Conservation (phyloP, 768 basidiomycete genomes). For the Pisolithus sp. region DNA sequence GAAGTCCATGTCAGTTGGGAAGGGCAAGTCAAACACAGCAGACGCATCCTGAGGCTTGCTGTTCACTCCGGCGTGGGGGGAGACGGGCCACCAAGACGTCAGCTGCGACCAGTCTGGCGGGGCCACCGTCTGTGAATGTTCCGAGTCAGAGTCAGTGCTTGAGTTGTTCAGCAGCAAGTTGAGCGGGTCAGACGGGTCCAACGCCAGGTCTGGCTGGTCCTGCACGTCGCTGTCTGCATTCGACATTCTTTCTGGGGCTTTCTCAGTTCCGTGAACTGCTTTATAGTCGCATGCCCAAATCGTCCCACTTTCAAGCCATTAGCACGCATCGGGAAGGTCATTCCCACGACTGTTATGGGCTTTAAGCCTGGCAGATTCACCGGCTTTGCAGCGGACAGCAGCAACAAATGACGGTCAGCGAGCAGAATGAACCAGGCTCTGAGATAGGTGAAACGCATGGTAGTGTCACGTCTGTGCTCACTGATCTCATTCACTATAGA, state of each 20-base stretch:
- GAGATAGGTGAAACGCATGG: constrained; percentile 3
- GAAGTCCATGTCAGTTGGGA: constrained; percentile 59
- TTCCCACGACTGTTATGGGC: constrained; percentile 17
- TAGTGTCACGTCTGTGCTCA: background rate
- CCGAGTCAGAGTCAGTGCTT: constrained; percentile 24
- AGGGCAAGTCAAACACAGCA: constrained; percentile 32
- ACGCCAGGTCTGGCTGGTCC: constrained; percentile 32
- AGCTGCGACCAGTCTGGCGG: constrained; percentile 52
- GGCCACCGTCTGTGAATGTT: constrained; percentile 21
- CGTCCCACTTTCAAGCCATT: constrained; percentile 18
- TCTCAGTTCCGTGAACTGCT: background rate
- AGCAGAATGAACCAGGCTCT: background rate
- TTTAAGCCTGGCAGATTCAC: no score
- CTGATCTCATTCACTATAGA: constrained; percentile 34
- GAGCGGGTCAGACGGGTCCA: constrained; percentile 54
- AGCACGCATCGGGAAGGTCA: constrained; percentile 10
- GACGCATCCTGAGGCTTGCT: constrained; percentile 35
- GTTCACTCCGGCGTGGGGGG: constrained; percentile 6
- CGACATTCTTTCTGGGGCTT: constrained; percentile 11
- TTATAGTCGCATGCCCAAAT: constrained; percentile 22
- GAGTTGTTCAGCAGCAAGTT: constrained; percentile 50
- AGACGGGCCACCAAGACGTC: constrained; percentile 38
- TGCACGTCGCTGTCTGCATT: constrained; percentile 1
- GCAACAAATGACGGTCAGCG: background rate
- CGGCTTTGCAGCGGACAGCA: no score